These are phyloP conservation scores for Cochlearia excelsa DNA, from an alignment of 345 rosid genomes.

Conservation along the genomic window DNA sequence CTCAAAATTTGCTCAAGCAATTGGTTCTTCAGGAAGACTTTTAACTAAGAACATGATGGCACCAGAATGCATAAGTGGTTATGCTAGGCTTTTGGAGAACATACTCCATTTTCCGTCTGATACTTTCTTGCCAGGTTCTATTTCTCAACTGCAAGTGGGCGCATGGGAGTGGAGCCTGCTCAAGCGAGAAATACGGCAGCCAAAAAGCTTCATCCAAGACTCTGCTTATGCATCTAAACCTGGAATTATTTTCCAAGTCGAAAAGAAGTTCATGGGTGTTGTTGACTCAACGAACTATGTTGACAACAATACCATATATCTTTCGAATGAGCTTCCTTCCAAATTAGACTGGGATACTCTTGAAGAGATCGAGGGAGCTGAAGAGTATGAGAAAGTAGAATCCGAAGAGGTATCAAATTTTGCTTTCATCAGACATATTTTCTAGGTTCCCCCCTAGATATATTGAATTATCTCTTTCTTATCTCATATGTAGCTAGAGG, in stretches of 20 bases:
- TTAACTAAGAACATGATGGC: slow-evolving; percentile 81
- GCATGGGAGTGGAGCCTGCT: slow-evolving; percentile 84
- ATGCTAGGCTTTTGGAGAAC: slow-evolving; percentile 79
- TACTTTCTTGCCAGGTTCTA: slow-evolving; percentile 60
- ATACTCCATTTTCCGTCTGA: slow-evolving; percentile 74
- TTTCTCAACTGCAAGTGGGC: slow-evolving; percentile 52
- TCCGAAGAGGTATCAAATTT: slow-evolving; percentile 69
- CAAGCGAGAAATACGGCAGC: slow-evolving; percentile 41
- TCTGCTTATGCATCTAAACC: slow-evolving; percentile 35
- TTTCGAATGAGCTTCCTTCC: slow-evolving; percentile 53
- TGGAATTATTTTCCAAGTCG: slow-evolving; percentile 54
- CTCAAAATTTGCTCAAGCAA: slow-evolving; percentile 61
- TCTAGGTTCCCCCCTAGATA: slow-evolving; percentile 37
- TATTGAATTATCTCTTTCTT: slow-evolving; percentile 24
- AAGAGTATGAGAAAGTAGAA: slow-evolving; percentile 79
- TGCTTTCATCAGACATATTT: slow-evolving; percentile 40
- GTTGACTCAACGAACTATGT: slow-evolving; percentile 38
- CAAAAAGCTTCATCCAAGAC: slow-evolving; percentile 34
- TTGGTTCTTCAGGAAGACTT: slow-evolving; percentile 75
- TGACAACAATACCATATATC: slow-evolving; percentile 43
- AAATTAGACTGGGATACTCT: slow-evolving; percentile 67
- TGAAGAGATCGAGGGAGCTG: slow-evolving; percentile 55
- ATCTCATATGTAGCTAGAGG: slow-evolving; percentile 63
- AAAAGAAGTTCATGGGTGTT: slow-evolving; percentile 53
- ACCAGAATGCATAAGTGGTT: slow-evolving; percentile 67